phyloP scores from a whole-genome alignment of 176 grass and related monocot genomes.

The barley (Hordeum vulgare) region DNA sequence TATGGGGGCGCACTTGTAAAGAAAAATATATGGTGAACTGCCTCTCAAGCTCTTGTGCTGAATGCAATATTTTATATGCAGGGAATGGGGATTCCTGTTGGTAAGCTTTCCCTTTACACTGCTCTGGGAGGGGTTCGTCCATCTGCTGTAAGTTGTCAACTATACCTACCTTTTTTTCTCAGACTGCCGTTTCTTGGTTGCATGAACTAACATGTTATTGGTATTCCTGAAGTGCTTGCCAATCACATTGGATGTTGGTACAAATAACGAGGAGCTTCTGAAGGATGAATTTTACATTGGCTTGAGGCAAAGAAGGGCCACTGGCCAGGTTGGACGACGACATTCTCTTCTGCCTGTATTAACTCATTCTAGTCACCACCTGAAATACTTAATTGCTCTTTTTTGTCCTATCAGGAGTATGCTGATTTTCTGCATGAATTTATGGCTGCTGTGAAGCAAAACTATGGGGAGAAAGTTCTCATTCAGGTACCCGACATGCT shows the following conservation, averaged over 20 bases:
- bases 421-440: slow-evolving; percentile 81
- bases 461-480: slow-evolving; percentile 88
- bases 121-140: slow-evolving; percentile 92
- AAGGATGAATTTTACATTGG: slow-evolving; percentile 94
- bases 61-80: slow-evolving; percentile 39
- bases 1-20: not conserved
- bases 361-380: slow-evolving; percentile 12
- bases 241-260: slow-evolving; percentile 94
- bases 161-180: slow-evolving; percentile 3
- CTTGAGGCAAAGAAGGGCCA: slow-evolving; percentile 80
- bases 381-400: slow-evolving; percentile 3
- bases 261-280: slow-evolving; percentile 78
- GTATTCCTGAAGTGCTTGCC: slow-evolving; percentile 78
- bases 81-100: slow-evolving; percentile 99
- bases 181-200: not conserved
- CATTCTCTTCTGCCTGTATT: not conserved
- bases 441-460: slow-evolving; percentile 88
- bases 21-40: not conserved
- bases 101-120: slow-evolving; percentile 94
- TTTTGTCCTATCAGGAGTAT: slow-evolving; percentile 58
- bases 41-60: not conserved
- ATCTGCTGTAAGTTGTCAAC: slow-evolving; percentile 67
- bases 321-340: slow-evolving; percentile 50
- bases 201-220: slow-evolving; percentile 23
- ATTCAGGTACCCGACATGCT: slow-evolving; percentile 55